These are phyloP conservation scores for Golubevia sp. DNA, from an alignment of 1,284 basidiomycete species.

Conservation along the genomic window DNA sequence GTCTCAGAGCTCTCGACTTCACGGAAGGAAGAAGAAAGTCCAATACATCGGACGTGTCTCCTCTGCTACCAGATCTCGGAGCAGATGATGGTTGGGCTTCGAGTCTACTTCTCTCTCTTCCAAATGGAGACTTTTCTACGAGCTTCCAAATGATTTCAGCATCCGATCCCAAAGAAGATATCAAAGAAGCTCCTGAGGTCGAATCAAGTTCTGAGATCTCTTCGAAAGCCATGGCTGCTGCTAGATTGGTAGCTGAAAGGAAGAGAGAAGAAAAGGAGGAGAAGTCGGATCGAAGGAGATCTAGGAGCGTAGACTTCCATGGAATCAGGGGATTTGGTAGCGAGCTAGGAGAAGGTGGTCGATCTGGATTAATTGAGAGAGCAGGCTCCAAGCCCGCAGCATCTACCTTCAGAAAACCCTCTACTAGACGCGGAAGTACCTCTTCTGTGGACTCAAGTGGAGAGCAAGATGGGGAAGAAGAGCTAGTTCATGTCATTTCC, in stretches of 20 bases:
- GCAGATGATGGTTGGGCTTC: slow-evolving; percentile 31
- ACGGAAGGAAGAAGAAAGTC: background rate
- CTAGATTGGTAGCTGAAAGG: background rate
- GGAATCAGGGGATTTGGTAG: no score
- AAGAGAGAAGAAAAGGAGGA: background rate
- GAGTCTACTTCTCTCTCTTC: slow-evolving; percentile 24
- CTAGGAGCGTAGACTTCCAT: background rate
- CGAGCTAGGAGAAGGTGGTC: no score
- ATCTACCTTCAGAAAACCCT: background rate
- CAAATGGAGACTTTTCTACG: background rate
- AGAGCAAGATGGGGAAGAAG: background rate
- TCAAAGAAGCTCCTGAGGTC: background rate
- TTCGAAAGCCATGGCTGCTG: background rate
- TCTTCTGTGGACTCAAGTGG: background rate
- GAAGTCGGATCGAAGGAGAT: background rate
- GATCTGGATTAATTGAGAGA: no score
- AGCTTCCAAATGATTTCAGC: background rate
- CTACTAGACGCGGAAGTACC: background rate
- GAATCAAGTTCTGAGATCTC: background rate
- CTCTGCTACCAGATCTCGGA: slow-evolving; percentile 27
- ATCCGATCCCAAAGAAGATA: background rate
- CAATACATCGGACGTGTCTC: background rate
- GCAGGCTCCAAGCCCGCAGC: background rate
- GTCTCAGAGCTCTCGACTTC: background rate
- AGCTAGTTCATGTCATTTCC: background rate